Conservation (phyloP, 495 filamentous ascomycete genomes). For the Penicillium fimorum region DNA sequence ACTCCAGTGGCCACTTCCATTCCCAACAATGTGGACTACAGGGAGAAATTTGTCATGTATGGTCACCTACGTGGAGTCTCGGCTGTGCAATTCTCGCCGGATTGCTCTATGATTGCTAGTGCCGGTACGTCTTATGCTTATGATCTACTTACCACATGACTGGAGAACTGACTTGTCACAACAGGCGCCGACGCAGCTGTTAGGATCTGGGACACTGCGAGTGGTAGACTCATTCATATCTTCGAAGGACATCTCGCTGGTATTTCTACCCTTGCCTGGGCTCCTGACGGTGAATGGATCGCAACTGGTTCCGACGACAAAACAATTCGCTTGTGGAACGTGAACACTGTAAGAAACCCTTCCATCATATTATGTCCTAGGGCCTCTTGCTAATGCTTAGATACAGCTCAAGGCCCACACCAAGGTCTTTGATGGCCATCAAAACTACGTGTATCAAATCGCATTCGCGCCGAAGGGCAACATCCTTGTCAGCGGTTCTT, state of each 20-base stretch:
- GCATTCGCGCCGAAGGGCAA: slow-evolving; percentile 96
- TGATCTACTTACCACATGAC: background rate
- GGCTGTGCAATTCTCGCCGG: slow-evolving; percentile 86
- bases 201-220: slow-evolving; percentile 83
- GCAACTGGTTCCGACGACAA: slow-evolving; percentile 96
- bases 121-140: slow-evolving; percentile 53
- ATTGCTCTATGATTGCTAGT: slow-evolving; percentile 85
- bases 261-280: slow-evolving; percentile 86
- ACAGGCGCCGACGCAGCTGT: slow-evolving; percentile 80
- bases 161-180: slow-evolving; percentile 1
- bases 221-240: slow-evolving; percentile 76
- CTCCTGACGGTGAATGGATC: slow-evolving; percentile 78
- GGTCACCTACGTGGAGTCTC: slow-evolving; percentile 79
- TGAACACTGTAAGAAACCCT: slow-evolving; percentile 57
- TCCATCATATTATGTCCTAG: slow-evolving; percentile 10
- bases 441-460: slow-evolving; percentile 91
- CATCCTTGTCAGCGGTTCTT: slow-evolving; percentile 89
- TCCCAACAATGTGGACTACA: slow-evolving; percentile 55
- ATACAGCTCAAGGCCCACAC: slow-evolving; percentile 58
- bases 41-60: slow-evolving; percentile 59
- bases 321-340: slow-evolving; percentile 88
- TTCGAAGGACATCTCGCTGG: slow-evolving; percentile 94
- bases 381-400: slow-evolving; percentile 1
- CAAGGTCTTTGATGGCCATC: slow-evolving; percentile 74
- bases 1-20: slow-evolving; percentile 45